Evolutionary conservation across 2,329 filamentous ascomycete species (phyloP), one percentile per base, ranked within the genome.

Genomic region (Microsporum ferrugineum): DNA sequence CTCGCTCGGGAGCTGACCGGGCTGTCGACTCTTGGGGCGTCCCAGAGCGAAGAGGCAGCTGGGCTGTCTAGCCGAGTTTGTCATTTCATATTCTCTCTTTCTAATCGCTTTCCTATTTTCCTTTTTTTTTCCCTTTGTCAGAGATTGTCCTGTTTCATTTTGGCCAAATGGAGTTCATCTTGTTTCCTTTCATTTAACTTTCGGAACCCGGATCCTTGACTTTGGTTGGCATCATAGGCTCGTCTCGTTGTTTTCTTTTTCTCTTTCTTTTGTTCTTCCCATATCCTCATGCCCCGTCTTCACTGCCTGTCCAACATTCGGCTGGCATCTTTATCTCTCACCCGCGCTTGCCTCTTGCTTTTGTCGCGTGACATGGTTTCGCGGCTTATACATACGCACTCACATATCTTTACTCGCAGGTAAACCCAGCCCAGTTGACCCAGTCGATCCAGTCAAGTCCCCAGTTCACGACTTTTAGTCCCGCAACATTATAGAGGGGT

Each of bases 1-100:
- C 91, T 3, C 81, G 84, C 64, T 80, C 69, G 3, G 74, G 84
- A 66, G 77, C 79, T 61, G 78, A 83, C 64, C 66, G 68, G 29
- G 79, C 80, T 60, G 78, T 82, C 2, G 74, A 83, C 65, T 82
- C 82, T 3, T 89, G 87, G 87, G 88, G 87, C 10, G 82, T 88
- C 56, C 77, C 69, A 14, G 73, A 74, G 63, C 68, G 73, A 58
- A 70, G 66, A 61, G 87, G 88, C 61, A 89, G 87, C 68, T 91
- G 88, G 87, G 87, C 86, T 47, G 81, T 88, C 62, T 88, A 65
- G 70, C 34, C n/a, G 5, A 14, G 10, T 23, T 23, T 23, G 17
- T 23, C 17, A 23, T 23, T 23, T 10, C 38, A 3, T 39, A 8
- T 12, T 12, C 23, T 29, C 27, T 12, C 27, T 29, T 8, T 31